A percentile compares a stretch with the other conserved stretches of the same genome.
phyloP scores from a whole-genome alignment of 1,139 yeast genomes.

The Eremothecium sinecaudum region DNA sequence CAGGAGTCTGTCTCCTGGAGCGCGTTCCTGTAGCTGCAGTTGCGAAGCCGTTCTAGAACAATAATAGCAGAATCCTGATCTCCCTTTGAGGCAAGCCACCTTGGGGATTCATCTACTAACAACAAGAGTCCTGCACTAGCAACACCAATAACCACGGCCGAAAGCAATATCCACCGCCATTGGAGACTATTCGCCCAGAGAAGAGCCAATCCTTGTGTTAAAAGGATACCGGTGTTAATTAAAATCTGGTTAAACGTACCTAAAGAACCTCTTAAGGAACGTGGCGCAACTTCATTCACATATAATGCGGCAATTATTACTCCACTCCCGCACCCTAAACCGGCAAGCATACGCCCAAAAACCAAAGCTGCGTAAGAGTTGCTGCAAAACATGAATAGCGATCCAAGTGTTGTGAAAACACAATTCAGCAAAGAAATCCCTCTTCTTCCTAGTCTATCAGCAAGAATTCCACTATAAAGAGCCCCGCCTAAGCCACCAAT shows the following conservation, averaged over 20 bases:
- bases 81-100: conserved; percentile 52
- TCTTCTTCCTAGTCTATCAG: conserved; percentile 61
- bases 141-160: conserved; percentile 49
- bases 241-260: conserved; percentile 87
- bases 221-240: conserved; percentile 71
- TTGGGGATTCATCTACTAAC: conserved; percentile 68
- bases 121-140: conserved; percentile 39
- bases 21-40: conserved; percentile 20
- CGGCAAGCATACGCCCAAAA: conserved; percentile 69
- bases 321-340: conserved; percentile 80
- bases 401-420: conserved; percentile 53
- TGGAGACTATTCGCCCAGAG: conserved; percentile 51
- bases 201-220: conserved; percentile 68
- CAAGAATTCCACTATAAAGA: conserved; percentile 56
- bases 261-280: conserved; percentile 55
- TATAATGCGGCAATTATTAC: conserved; percentile 77
- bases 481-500: conserved; percentile 84
- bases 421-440: conserved; percentile 49
- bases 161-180: conserved; percentile 64
- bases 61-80: conserved; percentile 32
- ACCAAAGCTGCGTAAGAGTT: conserved; percentile 38
- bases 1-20: conserved; percentile 28
- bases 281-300: conserved; percentile 72
- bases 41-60: conserved; percentile 32
- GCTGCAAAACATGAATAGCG: conserved; percentile 50